Evolutionary conservation across 352 stramenopile genomes (phyloP).

Genomic region (Phytophthora citrophthora): DNA sequence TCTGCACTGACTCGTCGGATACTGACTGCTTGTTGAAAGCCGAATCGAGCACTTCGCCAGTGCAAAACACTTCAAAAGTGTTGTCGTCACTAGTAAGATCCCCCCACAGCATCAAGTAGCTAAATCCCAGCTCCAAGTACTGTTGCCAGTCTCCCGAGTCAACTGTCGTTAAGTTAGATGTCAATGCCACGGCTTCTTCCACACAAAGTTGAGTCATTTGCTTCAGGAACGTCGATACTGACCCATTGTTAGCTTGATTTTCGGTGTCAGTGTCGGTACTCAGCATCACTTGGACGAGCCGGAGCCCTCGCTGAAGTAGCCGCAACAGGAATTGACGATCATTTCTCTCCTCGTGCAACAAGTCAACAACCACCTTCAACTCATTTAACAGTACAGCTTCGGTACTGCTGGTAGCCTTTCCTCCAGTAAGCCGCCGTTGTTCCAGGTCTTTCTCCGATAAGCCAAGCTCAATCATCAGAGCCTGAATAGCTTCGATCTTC

Average conservation of each 20-base stretch:
- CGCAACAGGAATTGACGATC: constrained; percentile 60
- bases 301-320: constrained; percentile 67
- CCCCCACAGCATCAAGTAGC: constrained; percentile 54
- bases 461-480: constrained; percentile 63
- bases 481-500: constrained; percentile 61
- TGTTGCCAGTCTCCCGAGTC: constrained; percentile 22
- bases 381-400: constrained; percentile 66
- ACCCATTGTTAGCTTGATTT: constrained; percentile 8
- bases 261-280: constrained; percentile 5
- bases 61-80: constrained; percentile 47
- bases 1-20: constrained; percentile 3
- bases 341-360: constrained; percentile 63
- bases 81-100: constrained; percentile 36
- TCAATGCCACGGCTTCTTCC: constrained; percentile 29
- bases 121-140: constrained; percentile 51
- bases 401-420: constrained; percentile 29
- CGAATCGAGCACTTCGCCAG: constrained; percentile 35
- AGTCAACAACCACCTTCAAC: constrained; percentile 69
- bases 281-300: constrained; percentile 43
- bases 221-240: constrained; percentile 29
- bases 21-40: constrained; percentile 12
- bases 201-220: constrained; percentile 51
- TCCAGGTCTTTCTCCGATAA: constrained; percentile 71
- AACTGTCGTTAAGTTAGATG: background rate
- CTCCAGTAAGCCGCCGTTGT: constrained; percentile 42